Conservation (phyloP, 345 rosid genomes). For the Lenwebbia sp. region DNA sequence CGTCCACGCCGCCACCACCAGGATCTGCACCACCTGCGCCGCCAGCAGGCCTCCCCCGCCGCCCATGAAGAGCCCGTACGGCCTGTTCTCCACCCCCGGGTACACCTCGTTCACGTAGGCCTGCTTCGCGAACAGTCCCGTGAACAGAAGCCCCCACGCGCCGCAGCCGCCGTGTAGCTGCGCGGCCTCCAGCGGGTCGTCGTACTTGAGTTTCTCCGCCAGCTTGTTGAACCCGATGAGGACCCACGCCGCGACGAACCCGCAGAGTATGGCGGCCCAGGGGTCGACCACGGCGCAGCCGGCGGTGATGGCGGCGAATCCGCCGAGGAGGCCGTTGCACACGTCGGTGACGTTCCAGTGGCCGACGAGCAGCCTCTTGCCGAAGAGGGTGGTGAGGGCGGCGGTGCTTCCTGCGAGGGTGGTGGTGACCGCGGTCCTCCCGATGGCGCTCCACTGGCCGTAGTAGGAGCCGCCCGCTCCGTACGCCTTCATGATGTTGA, state of each 20-base stretch:
- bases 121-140: conserved; percentile 33
- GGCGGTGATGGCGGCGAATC: conserved; percentile 29
- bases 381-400: conserved; percentile 46
- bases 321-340: conserved; percentile 51
- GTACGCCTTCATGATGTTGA: conserved; percentile 23
- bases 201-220: conserved; percentile 18
- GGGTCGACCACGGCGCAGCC: conserved; percentile 11
- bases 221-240: conserved; percentile 21
- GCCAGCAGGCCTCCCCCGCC: conserved; percentile 6
- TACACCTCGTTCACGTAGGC: conserved; percentile 27
- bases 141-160: conserved; percentile 36
- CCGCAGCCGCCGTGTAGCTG: conserved; percentile 41
- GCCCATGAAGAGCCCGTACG: conserved; percentile 6
- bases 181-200: conserved; percentile 33
- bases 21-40: conserved; percentile 8
- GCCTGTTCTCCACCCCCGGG: conserved; percentile 8
- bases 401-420: conserved; percentile 44
- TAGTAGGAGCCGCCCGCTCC: conserved; percentile 12
- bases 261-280: conserved; percentile 36
- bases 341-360: conserved; percentile 59
- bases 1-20: conserved; percentile 5
- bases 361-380: conserved; percentile 32
- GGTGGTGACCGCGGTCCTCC: conserved; percentile 53
- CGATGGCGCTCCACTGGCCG: conserved; percentile 59
- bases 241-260: conserved; percentile 27